Conservation (phyloP, 352 stramenopile species). For the Aphanomyces astaci region DNA sequence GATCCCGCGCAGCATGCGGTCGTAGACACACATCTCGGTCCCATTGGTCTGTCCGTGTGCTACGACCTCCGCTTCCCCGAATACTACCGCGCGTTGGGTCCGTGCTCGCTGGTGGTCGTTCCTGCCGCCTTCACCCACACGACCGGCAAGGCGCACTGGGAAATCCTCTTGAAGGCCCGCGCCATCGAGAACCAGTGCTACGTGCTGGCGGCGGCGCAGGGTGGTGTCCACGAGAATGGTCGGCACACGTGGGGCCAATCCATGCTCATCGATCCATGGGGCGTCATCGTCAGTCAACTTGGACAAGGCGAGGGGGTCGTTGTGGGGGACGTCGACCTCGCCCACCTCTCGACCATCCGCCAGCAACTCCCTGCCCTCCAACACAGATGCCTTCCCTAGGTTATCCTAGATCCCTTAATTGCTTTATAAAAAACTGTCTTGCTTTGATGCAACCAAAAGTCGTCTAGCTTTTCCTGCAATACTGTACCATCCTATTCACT, state of each 20-base stretch:
- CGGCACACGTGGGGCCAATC: slow-evolving; percentile 29
- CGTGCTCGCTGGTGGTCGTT: slow-evolving; percentile 51
- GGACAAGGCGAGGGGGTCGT: slow-evolving; percentile 33
- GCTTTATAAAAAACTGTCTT: too few relatives aligned
- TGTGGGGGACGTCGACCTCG: slow-evolving; percentile 47
- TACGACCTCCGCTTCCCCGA: slow-evolving; percentile 86
- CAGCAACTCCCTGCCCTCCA: slow-evolving; percentile 50
- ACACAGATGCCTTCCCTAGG: slow-evolving; percentile 31
- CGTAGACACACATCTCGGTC: slow-evolving; percentile 57
- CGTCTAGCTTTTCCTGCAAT: too few relatives aligned
- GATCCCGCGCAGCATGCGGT: slow-evolving; percentile 23
- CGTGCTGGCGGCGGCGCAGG: slow-evolving; percentile 72
- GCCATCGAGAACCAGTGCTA: slow-evolving; percentile 86
- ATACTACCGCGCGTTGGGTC: slow-evolving; percentile 49
- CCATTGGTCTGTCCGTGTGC: slow-evolving; percentile 68
- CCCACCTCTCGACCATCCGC: slow-evolving; percentile 35
- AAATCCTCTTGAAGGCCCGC: slow-evolving; percentile 62
- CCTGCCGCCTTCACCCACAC: slow-evolving; percentile 79
- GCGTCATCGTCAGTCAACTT: slow-evolving; percentile 32
- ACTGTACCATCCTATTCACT: too few relatives aligned
- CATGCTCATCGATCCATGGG: slow-evolving; percentile 63
- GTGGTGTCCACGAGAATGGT: slow-evolving; percentile 54
- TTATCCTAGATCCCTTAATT: background rate
- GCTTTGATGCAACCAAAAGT: too few relatives aligned
- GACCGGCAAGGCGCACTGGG: slow-evolving; percentile 81